These are phyloP conservation scores for Corylus americana DNA, from an alignment of 306 rosid genomes.

Conservation along the genomic window DNA sequence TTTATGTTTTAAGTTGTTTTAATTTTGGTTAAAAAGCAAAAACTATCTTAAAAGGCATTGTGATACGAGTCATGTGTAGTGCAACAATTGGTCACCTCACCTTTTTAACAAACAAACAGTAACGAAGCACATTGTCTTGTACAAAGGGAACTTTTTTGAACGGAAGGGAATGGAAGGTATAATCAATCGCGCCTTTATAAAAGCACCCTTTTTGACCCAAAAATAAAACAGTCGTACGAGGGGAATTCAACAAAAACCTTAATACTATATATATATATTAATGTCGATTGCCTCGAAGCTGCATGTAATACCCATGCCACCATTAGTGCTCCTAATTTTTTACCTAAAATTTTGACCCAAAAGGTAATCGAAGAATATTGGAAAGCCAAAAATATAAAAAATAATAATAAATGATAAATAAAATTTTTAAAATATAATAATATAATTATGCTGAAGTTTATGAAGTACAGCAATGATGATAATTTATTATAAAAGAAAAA, in stretches of 20 bases:
- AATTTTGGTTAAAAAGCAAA: no score
- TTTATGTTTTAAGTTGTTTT: no score
- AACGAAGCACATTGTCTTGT: background rate
- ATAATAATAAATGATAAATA: no score
- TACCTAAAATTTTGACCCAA: background rate
- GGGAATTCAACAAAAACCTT: background rate
- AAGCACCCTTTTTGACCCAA: background rate
- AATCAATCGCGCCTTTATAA: background rate
- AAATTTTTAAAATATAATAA: no score
- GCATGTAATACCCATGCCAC: background rate
- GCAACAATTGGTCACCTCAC: background rate
- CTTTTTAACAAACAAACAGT: background rate
- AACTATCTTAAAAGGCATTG: no score
- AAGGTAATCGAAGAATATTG: background rate
- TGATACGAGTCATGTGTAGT: no score
- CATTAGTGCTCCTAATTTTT: background rate
- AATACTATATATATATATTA: background rate
- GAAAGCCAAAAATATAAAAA: no score
- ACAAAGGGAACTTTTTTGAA: background rate
- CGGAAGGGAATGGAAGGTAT: background rate
- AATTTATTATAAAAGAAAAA: no score
- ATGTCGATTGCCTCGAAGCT: background rate
- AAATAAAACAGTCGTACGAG: background rate
- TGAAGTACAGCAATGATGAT: no score
- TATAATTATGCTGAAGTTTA: no score